These are phyloP conservation scores for Lentinus brumalis DNA, from an alignment of 768 basidiomycete genomes.

Conservation along the genomic window DNA sequence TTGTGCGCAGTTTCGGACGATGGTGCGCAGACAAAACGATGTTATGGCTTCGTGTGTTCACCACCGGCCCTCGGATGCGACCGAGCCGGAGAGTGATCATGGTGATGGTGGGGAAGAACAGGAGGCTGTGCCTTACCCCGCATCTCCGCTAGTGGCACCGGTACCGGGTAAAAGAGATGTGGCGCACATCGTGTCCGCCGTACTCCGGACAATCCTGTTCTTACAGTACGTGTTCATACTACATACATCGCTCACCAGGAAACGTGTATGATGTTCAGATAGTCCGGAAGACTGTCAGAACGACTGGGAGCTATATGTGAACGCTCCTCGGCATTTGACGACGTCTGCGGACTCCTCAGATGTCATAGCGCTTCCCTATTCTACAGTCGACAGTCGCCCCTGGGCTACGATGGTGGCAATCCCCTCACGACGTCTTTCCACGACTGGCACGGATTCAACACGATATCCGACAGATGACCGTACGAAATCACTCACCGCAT, in stretches of 20 bases:
- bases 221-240: no score
- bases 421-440: conserved; percentile 53
- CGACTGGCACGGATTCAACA: conserved; percentile 34
- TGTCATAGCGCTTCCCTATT: not conserved
- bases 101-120: not conserved
- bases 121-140: not conserved
- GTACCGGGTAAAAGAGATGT: no score
- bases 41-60: not conserved
- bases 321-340: no score
- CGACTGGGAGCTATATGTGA: no score
- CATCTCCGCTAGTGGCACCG: not conserved
- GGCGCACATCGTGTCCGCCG: no score
- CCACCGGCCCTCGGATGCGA: not conserved
- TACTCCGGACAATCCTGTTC: no score
- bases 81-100: conserved; percentile 1
- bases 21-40: not conserved
- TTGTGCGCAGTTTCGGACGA: not conserved
- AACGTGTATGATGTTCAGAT: no score
- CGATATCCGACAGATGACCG: not conserved
- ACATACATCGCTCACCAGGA: no score
- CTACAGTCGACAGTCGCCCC: not conserved
- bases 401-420: conserved; percentile 27
- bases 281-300: no score
- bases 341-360: no score
- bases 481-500: conserved; percentile 51